Evolutionary conservation across 441 rosid genomes (phyloP).

Genomic region (Euphorbia celastroides): DNA sequence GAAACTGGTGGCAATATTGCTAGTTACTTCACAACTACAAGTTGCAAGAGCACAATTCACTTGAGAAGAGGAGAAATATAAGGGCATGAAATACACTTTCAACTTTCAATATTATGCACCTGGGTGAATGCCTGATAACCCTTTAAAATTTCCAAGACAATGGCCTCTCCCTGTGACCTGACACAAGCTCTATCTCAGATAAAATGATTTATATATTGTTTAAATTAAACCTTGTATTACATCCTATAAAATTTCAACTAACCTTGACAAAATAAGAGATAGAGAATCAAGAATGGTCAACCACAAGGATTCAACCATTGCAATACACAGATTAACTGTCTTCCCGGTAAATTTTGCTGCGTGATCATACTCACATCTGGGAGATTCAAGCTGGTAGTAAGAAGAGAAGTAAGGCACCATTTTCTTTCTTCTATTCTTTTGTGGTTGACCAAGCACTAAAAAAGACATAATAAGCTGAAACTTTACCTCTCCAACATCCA

Average conservation of each 20-base stretch:
- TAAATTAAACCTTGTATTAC: not conserved
- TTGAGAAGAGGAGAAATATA: conserved; percentile 11
- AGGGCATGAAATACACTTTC: conserved; percentile 11
- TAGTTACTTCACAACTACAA: not conserved
- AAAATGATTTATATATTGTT: not conserved
- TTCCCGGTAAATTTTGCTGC: conserved; percentile 54
- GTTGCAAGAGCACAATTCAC: conserved; percentile 4
- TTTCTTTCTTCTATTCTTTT: not conserved
- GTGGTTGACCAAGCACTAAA: conserved; percentile 8
- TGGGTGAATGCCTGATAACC: conserved; percentile 99
- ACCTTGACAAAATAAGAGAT: conserved; percentile 94
- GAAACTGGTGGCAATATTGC: conserved; percentile 4
- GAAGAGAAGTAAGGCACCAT: conserved; percentile 21
- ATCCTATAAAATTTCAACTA: conserved; percentile 19
- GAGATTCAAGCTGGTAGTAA: conserved; percentile 81
- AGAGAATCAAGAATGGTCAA: conserved; percentile 92
- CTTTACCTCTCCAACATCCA: conserved; percentile 87
- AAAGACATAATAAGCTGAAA: conserved; percentile 18
- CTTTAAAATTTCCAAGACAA: conserved; percentile 92
- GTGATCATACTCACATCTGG: conserved; percentile 70
- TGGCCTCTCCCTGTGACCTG: conserved; percentile 99
- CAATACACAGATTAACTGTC: conserved; percentile 74
- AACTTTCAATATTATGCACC: conserved; percentile 41
- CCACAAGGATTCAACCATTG: conserved; percentile 98
- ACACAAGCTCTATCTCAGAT: conserved; percentile 35